Base-by-base conservation (phyloP, 768 basidiomycete genomes). In the Daedalea quercina region DNA sequence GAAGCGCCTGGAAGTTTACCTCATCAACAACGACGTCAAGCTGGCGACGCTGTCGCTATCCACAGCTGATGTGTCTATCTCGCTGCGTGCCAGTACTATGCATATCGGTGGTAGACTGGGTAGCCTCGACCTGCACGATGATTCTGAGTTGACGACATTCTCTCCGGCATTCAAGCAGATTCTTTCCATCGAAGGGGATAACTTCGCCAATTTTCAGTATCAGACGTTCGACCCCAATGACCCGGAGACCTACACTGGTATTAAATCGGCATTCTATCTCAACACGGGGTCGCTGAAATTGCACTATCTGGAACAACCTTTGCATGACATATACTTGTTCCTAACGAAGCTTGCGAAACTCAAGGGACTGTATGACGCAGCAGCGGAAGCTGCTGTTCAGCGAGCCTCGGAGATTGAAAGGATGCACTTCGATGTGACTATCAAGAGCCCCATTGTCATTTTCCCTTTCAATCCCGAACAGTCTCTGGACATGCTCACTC, bases 351-450 rank as follows among this genome's bases (percentile, higher is more conserved):
- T 99, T 34, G 90, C 93, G 3, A 85, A 83, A 57, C 82, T 99
- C 60, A 98, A 98, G 71, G 88, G 87, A 1, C 67, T 98, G 11
- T 98, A 98, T 59, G 95, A 99, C 68, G 83, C 94, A 19, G 94
- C 95, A 11, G 89, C 91, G 1, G 84, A 90, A 64, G 95, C 82
- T 20, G 96, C 96, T 35, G 93, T 90, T 23, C 91, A 97, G 65
- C 77, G 80, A 45, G 96, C 94, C 3, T 83, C 91, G n/a, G 90
- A 90, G 67, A 88, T 94, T n/a, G 85, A 90, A 60, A 81, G 84
- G 48, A 94, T 98, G 89, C 82, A 90, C 66, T 97, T 94, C 69
- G 81, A 92, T 53, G 66, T 98, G n/a, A 82, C 85, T 23, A 75
- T 98, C 63, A 91, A 88, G 69, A 87, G 94, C 0, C 96, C 96